Conservation (phyloP, 768 basidiomycete genomes). For the Kwoniella pini region DNA sequence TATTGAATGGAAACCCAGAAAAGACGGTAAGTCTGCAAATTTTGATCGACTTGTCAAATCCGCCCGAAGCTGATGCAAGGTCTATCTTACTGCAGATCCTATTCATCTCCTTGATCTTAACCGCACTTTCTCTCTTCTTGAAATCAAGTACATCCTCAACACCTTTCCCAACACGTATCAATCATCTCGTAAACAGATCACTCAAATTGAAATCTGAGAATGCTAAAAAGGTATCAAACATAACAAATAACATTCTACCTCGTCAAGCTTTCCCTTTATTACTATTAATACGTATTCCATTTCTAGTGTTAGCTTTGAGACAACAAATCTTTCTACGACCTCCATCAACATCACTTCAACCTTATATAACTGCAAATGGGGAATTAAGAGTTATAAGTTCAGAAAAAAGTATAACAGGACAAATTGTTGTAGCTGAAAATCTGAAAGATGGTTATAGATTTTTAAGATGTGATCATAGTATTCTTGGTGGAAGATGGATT, state of each 20-base stretch:
- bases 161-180: slow-evolving; percentile 15
- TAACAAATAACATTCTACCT: slow-evolving; percentile 4
- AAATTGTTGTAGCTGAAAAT: slow-evolving; percentile 76
- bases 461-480: slow-evolving; percentile 62
- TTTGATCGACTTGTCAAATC: too few relatives aligned
- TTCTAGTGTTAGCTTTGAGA: slow-evolving; percentile 37
- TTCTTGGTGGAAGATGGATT: slow-evolving; percentile 77
- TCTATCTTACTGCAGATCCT: slow-evolving; percentile 37
- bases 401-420: slow-evolving; percentile 63
- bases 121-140: slow-evolving; percentile 30
- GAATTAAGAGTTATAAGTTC: slow-evolving; percentile 45
- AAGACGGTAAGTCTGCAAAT: slow-evolving; percentile 26
- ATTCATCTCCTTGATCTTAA: slow-evolving; percentile 37
- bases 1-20: slow-evolving; percentile 28
- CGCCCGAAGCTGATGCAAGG: not conserved
- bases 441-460: slow-evolving; percentile 53
- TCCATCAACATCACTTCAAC: slow-evolving; percentile 2
- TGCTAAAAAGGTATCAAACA: not conserved
- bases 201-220: not conserved
- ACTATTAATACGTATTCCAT: slow-evolving; percentile 34
- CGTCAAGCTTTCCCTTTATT: slow-evolving; percentile 28
- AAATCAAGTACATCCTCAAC: slow-evolving; percentile 18
- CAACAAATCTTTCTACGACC: slow-evolving; percentile 40
- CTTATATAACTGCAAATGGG: slow-evolving; percentile 35
- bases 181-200: not conserved